Evolutionary conservation across 2,329 filamentous ascomycete species (phyloP).

Genomic region (Ceratocystis lukuohia): DNA sequence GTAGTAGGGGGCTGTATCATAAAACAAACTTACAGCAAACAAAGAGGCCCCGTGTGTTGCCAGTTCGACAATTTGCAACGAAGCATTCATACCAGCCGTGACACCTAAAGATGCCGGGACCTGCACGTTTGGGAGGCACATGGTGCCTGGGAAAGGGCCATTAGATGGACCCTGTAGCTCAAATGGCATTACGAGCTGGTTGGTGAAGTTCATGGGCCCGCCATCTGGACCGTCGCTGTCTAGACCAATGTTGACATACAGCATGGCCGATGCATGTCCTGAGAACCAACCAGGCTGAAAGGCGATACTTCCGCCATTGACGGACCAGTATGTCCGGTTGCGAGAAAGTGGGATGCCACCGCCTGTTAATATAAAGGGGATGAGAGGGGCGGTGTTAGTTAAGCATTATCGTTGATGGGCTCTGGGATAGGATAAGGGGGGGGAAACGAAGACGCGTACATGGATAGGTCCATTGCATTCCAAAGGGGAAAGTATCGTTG

Average conservation of each 20-base stretch:
- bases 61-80: conserved; percentile 62
- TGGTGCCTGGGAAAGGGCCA: conserved; percentile 58
- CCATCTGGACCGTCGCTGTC: conserved; percentile 42
- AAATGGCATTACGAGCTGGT: conserved; percentile 58
- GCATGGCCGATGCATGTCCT: conserved; percentile 59
- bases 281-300: conserved; percentile 81
- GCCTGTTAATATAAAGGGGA: conserved; percentile 35
- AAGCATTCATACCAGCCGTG: conserved; percentile 61
- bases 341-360: conserved; percentile 58
- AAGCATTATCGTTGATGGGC: background rate
- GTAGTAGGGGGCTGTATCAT: background rate
- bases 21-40: conserved; percentile 47
- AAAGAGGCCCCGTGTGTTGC: conserved; percentile 62
- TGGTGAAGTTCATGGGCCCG: conserved; percentile 33
- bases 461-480: conserved; percentile 60
- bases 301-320: conserved; percentile 58
- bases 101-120: conserved; percentile 46
- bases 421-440: background rate
- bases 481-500: conserved; percentile 50
- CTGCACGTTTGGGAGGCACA: conserved; percentile 71
- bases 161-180: conserved; percentile 61
- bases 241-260: conserved; percentile 74
- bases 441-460: conserved; percentile 36
- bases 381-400: conserved; percentile 10
- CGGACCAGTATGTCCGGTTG: conserved; percentile 73